phyloP scores from a whole-genome alignment of 176 grass and related monocot genomes.

The Alopecurus myosuroides region DNA sequence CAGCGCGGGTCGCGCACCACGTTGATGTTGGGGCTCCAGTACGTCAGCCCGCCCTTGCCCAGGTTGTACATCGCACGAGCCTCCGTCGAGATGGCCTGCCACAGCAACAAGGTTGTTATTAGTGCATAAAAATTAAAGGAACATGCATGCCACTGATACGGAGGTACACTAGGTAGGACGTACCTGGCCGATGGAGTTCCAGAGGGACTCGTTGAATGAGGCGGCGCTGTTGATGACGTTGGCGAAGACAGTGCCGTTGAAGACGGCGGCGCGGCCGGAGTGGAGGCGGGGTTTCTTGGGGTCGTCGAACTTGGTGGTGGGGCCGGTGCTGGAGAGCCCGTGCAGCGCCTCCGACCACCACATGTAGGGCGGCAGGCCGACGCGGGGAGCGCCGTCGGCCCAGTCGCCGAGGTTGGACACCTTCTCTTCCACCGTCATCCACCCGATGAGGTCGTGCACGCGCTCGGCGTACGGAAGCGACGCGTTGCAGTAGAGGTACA shows the following conservation, averaged over 20 bases:
- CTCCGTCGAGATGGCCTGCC: conserved; percentile 34
- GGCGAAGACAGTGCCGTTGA: conserved; percentile 49
- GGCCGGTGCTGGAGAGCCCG: conserved; percentile 32
- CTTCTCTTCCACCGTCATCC: conserved; percentile 48
- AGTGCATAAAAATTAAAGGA: too few species aligned
- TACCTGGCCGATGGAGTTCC: conserved; percentile 48
- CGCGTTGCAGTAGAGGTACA: conserved; percentile 33
- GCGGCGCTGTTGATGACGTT: conserved; percentile 49
- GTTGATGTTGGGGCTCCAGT: conserved; percentile 59
- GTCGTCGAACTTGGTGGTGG: conserved; percentile 41
- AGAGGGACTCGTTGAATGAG: conserved; percentile 48
- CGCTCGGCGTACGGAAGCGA: conserved; percentile 28
- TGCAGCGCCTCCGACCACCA: conserved; percentile 67
- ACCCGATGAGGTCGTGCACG: conserved; percentile 38
- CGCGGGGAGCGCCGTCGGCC: conserved; percentile 23
- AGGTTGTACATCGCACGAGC: conserved; percentile 66
- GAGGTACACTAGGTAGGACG: neutral
- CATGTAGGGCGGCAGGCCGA: conserved; percentile 31
- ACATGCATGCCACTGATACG: neutral
- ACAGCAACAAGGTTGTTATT: neutral
- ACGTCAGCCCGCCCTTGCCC: conserved; percentile 42
- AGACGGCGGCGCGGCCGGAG: conserved; percentile 24
- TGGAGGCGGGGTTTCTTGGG: conserved; percentile 3
- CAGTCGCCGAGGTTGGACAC: conserved; percentile 28
- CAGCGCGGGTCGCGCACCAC: conserved; percentile 44